Base-by-base conservation (phyloP, 768 basidiomycete genomes). In the Termitomyces titanicus region DNA sequence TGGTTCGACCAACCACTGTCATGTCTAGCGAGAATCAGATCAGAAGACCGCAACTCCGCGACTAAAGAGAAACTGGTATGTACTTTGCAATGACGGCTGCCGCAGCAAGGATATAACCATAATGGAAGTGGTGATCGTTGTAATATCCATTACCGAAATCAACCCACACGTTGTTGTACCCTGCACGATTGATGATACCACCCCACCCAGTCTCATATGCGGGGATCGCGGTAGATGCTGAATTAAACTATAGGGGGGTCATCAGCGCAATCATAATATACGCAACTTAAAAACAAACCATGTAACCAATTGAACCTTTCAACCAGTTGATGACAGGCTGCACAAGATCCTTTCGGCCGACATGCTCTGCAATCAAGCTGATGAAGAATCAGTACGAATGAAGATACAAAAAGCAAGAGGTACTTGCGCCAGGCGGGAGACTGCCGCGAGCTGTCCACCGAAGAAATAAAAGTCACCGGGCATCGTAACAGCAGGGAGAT, bases 401-500 rank as follows among this genome's bases (percentile, higher is more conserved):
- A 56, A 38, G 17, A 33, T 18, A 11, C 17, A 2, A 25, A 50
- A 25, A 11, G n/a, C 44, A 48, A 13, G n/a, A 29, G 24, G 29
- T 20, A 54, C 69, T 54, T 55, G 69, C 70, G 68, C 71, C 15
- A 72, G 52, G 24, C 70, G 62, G 15, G 68, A 63, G 12, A 64
- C 63, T 7, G 62, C 62, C 25, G 63, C 70, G 45, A 68, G 62
- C 5, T 51, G 57, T 35, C 69, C 67, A 22, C 71, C 70, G 61
- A 68, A 72, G 51, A 59, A 68, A 48, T 72, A 72, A 50, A 71
- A 72, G 46, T 72, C 71, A 4, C 63, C 65, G 22, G 79, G 73
- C 25, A 76, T 77, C 9, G 77, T 74, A n/a, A 73, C 70, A 10
- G 72, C 64, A 15, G 79, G 63, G 43, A 85, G 74, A 59, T 82